Percentiles rank a stretch among this genome's conserved stretches.
Evolutionary conservation across 192 early-diverging fungal species (phyloP).

Genomic region (Backusella macrospora): DNA sequence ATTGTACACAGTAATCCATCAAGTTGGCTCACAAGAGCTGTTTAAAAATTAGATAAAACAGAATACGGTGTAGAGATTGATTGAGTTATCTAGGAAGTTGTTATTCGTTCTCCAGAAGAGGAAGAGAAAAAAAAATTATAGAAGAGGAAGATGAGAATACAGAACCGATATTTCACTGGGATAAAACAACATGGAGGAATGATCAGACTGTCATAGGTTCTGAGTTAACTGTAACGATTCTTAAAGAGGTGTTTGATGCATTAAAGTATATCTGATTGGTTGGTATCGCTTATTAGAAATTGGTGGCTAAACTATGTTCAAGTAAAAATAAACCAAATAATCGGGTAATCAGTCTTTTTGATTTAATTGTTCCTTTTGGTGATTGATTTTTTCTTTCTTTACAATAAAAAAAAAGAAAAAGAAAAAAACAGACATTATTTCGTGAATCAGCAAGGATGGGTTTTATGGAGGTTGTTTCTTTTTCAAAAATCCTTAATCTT

Average conservation of each 20-base stretch:
- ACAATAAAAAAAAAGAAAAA: too few species aligned
- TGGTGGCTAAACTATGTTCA: constrained; percentile 84
- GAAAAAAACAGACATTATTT: constrained; percentile 67
- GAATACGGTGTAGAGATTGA: constrained; percentile 28
- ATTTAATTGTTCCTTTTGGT: too few species aligned
- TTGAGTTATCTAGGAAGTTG: constrained; percentile 49
- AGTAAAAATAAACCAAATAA: constrained; percentile 85
- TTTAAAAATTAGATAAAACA: constrained; percentile 29
- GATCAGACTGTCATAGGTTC: constrained; percentile 77
- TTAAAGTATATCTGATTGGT: constrained; percentile 81
- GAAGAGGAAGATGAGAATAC: neutral
- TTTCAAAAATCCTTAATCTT: constrained; percentile 80
- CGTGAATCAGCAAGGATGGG: constrained; percentile 52
- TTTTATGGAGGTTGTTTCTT: constrained; percentile 68
- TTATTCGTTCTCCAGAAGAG: constrained; percentile 46
- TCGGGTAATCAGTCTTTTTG: constrained; percentile 46
- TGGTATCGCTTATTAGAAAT: constrained; percentile 85
- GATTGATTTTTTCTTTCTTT: neutral
- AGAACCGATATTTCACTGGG: neutral
- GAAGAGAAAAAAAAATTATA: too few species aligned
- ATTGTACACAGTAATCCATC: too few species aligned
- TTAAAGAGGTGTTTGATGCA: constrained; percentile 62
- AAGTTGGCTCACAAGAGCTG: too few species aligned
- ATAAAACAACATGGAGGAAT: constrained; percentile 64
- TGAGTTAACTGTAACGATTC: constrained; percentile 64